Conservation (phyloP, 2,329 filamentous ascomycete species). For the Raffaelea albimanens region DNA sequence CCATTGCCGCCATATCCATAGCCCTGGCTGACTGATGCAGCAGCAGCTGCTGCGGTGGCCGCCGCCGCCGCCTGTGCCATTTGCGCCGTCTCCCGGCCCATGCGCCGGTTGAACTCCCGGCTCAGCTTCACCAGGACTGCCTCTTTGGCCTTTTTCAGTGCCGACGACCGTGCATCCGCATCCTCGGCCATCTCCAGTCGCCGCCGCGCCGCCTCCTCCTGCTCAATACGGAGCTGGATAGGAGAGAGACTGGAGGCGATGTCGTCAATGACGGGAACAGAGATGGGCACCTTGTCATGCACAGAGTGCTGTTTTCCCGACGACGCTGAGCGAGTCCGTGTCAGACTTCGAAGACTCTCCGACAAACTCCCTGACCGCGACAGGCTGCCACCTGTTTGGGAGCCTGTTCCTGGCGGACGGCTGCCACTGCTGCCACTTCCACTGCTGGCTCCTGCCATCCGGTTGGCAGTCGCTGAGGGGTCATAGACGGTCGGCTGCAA, state of each 20-base stretch:
- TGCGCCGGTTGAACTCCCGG: slow-evolving; percentile 33
- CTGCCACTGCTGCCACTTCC: too few relatives aligned
- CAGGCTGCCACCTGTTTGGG: neutral
- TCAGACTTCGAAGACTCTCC: neutral
- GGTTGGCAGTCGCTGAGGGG: slow-evolving; percentile 20
- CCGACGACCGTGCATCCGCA: slow-evolving; percentile 41
- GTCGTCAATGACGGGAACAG: slow-evolving; percentile 7
- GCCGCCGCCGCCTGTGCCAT: slow-evolving; percentile 1
- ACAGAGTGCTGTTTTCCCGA: neutral
- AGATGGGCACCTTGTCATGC: neutral
- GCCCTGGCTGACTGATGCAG: slow-evolving; percentile 9
- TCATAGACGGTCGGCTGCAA: slow-evolving; percentile 50
- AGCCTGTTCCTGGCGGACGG: too few relatives aligned
- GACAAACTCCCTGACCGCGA: neutral
- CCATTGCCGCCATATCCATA: slow-evolving; percentile 5
- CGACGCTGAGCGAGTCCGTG: neutral
- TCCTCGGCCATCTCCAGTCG: slow-evolving; percentile 43
- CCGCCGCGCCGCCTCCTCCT: slow-evolving; percentile 42
- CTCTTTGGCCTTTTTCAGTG: slow-evolving; percentile 49
- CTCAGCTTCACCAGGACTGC: slow-evolving; percentile 50
- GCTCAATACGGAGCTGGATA: slow-evolving; percentile 48
- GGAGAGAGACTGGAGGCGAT: slow-evolving; percentile 37
- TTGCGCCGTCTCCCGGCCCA: slow-evolving; percentile 11
- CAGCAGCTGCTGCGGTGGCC: slow-evolving; percentile 8
- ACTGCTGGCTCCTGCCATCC: too few relatives aligned